Percentiles rank a stretch among this genome's conserved stretches.
Evolutionary conservation across 441 rosid genomes (phyloP).

Genomic region (Dalechampia spathulata): DNA sequence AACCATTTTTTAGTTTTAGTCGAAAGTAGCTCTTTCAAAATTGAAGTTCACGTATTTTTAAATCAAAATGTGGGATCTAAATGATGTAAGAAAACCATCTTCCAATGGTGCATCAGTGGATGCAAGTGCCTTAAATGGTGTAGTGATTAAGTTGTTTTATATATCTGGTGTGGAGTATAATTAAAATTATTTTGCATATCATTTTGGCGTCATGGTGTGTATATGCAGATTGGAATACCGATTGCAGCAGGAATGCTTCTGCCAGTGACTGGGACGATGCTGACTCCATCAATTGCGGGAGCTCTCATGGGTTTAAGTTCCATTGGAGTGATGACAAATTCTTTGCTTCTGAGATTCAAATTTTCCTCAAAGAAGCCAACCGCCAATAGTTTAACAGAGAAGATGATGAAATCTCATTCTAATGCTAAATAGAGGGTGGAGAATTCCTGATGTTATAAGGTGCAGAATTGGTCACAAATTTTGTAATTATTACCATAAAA

Average conservation of each 20-base stretch:
- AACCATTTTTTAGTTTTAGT: too few species aligned
- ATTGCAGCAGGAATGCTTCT: constrained; percentile 86
- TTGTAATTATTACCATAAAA: too few species aligned
- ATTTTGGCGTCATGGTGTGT: not conserved
- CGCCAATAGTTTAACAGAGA: constrained; percentile 4
- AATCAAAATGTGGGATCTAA: too few species aligned
- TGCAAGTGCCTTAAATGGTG: too few species aligned
- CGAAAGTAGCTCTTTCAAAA: too few species aligned
- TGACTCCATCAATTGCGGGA: constrained; percentile 95
- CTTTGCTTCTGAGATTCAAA: constrained; percentile 63
- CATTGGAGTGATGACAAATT: constrained; percentile 85
- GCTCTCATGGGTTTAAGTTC: constrained; percentile 98
- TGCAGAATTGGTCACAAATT: too few species aligned
- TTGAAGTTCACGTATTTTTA: too few species aligned
- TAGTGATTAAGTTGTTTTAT: not conserved
- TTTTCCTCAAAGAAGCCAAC: constrained; percentile 40
- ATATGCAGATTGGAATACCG: constrained; percentile 72
- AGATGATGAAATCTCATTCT: constrained; percentile 22
- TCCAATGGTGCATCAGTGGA: not conserved
- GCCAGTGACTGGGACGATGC: constrained; percentile 76
- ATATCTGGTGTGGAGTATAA: not conserved
- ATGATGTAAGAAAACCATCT: too few species aligned
- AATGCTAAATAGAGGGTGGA: constrained; percentile 25
- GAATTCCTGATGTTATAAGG: too few species aligned
- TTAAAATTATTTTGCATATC: not conserved